phyloP scores from a whole-genome alignment of 2,329 filamentous ascomycete genomes.

The Exophiala phaeomuriformis region DNA sequence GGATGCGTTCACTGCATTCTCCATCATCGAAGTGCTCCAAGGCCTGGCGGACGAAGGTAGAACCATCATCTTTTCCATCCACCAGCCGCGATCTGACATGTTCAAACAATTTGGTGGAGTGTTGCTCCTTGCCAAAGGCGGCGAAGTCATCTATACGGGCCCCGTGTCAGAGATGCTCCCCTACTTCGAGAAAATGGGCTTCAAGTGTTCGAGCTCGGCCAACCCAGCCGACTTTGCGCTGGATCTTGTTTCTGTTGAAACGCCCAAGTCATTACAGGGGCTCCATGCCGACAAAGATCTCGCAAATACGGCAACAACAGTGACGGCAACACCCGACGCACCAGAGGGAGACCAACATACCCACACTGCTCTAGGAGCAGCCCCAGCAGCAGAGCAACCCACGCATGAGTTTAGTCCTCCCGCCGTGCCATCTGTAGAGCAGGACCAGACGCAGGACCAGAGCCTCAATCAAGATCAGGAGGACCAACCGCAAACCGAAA shows the following conservation, averaged over 20 bases:
- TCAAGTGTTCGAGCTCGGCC: slow-evolving; percentile 58
- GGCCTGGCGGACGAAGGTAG: slow-evolving; percentile 50
- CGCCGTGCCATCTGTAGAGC: no score
- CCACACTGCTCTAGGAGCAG: no score
- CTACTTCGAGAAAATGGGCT: slow-evolving; percentile 58
- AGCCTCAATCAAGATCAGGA: no score
- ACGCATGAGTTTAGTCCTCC: no score
- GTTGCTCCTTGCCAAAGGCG: slow-evolving; percentile 64
- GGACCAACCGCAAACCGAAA: no score
- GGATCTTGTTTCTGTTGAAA: slow-evolving; percentile 56
- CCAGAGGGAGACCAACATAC: no score
- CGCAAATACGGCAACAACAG: not conserved
- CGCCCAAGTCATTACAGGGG: not conserved
- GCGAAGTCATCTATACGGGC: slow-evolving; percentile 67
- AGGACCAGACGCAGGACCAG: no score
- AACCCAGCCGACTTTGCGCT: slow-evolving; percentile 81
- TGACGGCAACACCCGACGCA: not conserved
- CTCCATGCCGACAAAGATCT: slow-evolving; percentile 44
- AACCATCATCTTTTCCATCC: slow-evolving; percentile 74
- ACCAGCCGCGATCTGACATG: slow-evolving; percentile 73
- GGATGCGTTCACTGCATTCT: slow-evolving; percentile 67
- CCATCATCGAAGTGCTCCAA: slow-evolving; percentile 68
- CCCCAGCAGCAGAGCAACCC: no score
- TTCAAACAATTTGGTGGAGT: slow-evolving; percentile 76
- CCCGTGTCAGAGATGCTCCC: slow-evolving; percentile 49